Base-by-base conservation (phyloP, 768 basidiomycete genomes). In the Kwoniella sp. region DNA sequence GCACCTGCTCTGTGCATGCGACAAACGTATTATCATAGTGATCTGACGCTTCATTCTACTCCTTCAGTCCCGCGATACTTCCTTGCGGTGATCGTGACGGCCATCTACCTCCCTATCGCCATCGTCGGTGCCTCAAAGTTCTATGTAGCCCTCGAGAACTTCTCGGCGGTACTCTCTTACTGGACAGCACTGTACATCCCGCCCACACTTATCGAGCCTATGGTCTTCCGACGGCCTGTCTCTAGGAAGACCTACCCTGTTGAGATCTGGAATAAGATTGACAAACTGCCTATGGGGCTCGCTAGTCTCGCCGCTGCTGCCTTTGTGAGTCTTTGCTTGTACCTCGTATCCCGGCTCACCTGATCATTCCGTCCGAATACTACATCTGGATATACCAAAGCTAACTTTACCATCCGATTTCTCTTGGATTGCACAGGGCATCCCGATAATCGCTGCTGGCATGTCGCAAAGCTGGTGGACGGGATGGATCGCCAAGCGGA, bases 381-480 rank as follows among this genome's bases (percentile, higher is more conserved):
- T n/a, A n/a, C n/a, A n/a, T n/a, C n/a, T n/a, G n/a, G n/a, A n/a
- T n/a, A n/a, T n/a, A n/a, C n/a, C n/a, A n/a, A n/a, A n/a, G n/a
- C 55, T 8, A 25, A 29, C 20, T 31, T 48, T 25, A 55, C 38
- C 5, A 45, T 30, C 38, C 59, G 34, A 55, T 47, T 23, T 29
- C 9, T 22, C 50, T 38, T 34, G 51, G 26, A 5, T 0, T 12
- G 23, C 45, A 1, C 30, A 73, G 73, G 77, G 74, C 20, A 61
- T 75, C 17, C 77, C 77, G 0, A 34, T 76, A 25, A 66, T 76
- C 20, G 69, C 66, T 2, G 75, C 77, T 20, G 70, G 72, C 2
- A 79, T 79, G 77, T 65, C 77, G 3, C 73, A 76, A 55, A 68
- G 69, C 15, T 79, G 77, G 77, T 79, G 77, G 77, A 66, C 66